These are phyloP conservation scores for Auricularia sp. DNA, from an alignment of 768 basidiomycete species.

Conservation along the genomic window DNA sequence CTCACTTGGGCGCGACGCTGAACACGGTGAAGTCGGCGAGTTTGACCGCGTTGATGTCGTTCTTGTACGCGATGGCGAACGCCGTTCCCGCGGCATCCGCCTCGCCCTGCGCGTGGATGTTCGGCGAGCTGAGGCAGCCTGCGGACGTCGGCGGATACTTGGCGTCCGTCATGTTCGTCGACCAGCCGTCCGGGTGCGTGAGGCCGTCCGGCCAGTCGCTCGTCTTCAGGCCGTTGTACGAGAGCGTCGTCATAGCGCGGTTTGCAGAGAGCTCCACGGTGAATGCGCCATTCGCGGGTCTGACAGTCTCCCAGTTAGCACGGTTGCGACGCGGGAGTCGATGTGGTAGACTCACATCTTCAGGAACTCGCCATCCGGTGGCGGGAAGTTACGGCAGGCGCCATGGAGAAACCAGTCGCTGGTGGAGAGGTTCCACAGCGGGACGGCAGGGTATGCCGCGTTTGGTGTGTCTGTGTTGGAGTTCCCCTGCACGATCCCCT, in stretches of 20 bases:
- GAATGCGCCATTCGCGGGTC: slow-evolving; percentile 4
- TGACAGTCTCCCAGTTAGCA: neutral
- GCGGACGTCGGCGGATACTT: neutral
- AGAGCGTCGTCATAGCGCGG: slow-evolving; percentile 2
- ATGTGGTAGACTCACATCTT: neutral
- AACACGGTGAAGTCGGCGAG: slow-evolving; percentile 4
- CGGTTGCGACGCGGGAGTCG: neutral
- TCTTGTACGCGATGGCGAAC: slow-evolving; percentile 8
- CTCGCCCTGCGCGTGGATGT: neutral
- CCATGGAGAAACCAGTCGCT: slow-evolving; percentile 3
- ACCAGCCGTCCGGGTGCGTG: slow-evolving; percentile 3
- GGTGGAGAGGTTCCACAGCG: slow-evolving; percentile 2
- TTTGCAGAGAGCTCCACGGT: slow-evolving; percentile 6
- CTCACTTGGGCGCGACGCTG: slow-evolving; percentile 5
- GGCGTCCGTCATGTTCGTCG: neutral
- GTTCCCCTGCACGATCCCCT: neutral
- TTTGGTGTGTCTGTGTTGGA: neutral
- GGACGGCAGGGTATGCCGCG: neutral
- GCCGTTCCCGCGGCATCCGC: slow-evolving; percentile 3
- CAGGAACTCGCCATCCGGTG: slow-evolving; percentile 5
- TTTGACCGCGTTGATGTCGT: slow-evolving; percentile 1
- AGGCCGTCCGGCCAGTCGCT: slow-evolving; percentile 4
- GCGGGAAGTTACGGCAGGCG: slow-evolving; percentile 4
- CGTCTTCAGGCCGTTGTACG: neutral
- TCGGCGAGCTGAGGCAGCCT: neutral